These are phyloP conservation scores for Termitomyces sp. DNA, from an alignment of 768 basidiomycete species.

Conservation along the genomic window DNA sequence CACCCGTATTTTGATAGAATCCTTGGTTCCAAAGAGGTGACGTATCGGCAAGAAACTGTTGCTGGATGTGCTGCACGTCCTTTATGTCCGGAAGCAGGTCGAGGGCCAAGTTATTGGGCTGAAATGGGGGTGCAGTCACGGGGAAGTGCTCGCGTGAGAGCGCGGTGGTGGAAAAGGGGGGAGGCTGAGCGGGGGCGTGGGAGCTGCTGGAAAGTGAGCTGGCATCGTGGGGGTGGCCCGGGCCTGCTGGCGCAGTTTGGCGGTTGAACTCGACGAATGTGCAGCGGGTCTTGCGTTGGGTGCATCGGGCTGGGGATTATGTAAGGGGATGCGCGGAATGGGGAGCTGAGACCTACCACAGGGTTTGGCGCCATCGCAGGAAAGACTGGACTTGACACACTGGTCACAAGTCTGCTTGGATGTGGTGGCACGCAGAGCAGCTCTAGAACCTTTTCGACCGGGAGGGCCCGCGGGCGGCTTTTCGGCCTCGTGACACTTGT, in stretches of 20 bases:
- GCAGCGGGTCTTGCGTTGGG: constrained; percentile 66
- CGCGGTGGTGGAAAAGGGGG: not conserved
- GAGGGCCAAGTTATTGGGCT: not conserved
- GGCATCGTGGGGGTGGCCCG: constrained; percentile 43
- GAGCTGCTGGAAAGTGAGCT: not conserved
- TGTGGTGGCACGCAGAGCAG: constrained; percentile 36
- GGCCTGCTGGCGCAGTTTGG: constrained; percentile 76
- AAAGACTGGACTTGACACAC: constrained; percentile 69
- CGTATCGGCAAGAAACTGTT: not conserved
- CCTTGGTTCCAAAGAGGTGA: not conserved
- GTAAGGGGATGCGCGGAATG: no score
- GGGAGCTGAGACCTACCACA: constrained; percentile 55
- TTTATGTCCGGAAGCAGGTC: not conserved
- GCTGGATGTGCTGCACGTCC: not conserved
- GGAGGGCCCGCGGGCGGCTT: constrained; percentile 40
- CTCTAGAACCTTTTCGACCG: constrained; percentile 61
- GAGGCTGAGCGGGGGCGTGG: not conserved
- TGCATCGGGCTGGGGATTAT: constrained; percentile 43
- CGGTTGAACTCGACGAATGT: constrained; percentile 81
- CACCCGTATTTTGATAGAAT: not conserved
- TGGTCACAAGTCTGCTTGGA: constrained; percentile 82
- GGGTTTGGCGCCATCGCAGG: constrained; percentile 77
- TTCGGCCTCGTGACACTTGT: constrained; percentile 82
- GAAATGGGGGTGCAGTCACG: not conserved
- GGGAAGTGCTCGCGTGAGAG: not conserved